Evolutionary conservation across 176 grass and related monocot genomes (phyloP).

Genomic region (Hyparrhenia diplandra): DNA sequence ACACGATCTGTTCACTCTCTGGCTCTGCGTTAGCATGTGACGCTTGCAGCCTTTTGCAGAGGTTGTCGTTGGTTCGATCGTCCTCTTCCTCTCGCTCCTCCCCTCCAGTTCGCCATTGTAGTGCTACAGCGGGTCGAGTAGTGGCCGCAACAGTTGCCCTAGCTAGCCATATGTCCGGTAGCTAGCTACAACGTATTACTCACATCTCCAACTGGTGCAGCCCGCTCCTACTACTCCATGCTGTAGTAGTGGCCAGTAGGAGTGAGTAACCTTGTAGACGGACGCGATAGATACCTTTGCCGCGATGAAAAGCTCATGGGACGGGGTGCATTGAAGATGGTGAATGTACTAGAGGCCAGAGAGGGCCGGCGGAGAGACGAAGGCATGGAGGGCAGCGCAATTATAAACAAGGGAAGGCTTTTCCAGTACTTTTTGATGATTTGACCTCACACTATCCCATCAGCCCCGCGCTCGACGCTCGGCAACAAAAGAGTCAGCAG

Average conservation of each 20-base stretch:
- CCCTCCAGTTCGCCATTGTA: not conserved
- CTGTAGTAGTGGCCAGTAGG: not conserved
- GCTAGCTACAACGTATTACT: slow-evolving; percentile 25
- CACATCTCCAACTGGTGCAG: slow-evolving; percentile 19
- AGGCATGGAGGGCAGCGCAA: slow-evolving; percentile 13
- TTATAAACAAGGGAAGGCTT: slow-evolving; percentile 46
- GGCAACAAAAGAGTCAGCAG: slow-evolving; percentile 35
- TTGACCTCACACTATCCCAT: slow-evolving; percentile 87
- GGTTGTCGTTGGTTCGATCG: not conserved
- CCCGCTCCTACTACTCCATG: too few species aligned
- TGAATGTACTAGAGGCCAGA: not conserved
- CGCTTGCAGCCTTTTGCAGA: not conserved
- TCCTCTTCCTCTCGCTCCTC: not conserved
- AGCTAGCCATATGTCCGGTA: not conserved
- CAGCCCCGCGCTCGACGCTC: slow-evolving; percentile 46
- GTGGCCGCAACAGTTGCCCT: slow-evolving; percentile 25
- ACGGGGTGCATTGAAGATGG: slow-evolving; percentile 18
- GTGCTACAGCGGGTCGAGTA: not conserved
- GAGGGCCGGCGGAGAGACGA: not conserved
- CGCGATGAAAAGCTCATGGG: slow-evolving; percentile 25
- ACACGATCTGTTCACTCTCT: not conserved
- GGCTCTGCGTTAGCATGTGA: slow-evolving; percentile 10
- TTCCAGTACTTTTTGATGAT: slow-evolving; percentile 61
- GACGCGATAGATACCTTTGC: slow-evolving; percentile 30
- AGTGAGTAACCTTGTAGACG: too few species aligned